Evolutionary conservation across 805 yeast species (phyloP).

Genomic region (Yarrowia deformans): DNA sequence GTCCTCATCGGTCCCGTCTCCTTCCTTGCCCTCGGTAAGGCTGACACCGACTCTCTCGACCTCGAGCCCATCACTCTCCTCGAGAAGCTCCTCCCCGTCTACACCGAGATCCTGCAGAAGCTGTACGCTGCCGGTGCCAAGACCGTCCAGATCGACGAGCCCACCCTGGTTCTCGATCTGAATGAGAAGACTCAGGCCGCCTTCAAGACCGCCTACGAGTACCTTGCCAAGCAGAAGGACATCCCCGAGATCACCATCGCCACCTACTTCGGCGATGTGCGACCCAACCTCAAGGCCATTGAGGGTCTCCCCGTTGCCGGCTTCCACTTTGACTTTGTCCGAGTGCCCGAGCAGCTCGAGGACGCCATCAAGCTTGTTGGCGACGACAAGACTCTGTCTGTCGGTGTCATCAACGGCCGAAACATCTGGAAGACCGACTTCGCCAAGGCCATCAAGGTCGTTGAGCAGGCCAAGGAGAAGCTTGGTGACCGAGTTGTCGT

Average conservation of each 20-base stretch:
- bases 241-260: constrained; percentile 83
- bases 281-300: constrained; percentile 92
- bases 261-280: constrained; percentile 97
- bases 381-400: constrained; percentile 82
- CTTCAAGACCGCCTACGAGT: constrained; percentile 85
- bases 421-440: constrained; percentile 99
- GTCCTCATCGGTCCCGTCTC: constrained; percentile 97
- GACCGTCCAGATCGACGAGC: constrained; percentile 96
- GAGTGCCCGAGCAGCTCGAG: constrained; percentile 95
- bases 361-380: constrained; percentile 72
- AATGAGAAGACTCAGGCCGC: constrained; percentile 83
- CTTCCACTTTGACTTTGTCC: constrained; percentile 95
- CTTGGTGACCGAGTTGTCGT: constrained; percentile 82
- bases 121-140: constrained; percentile 94
- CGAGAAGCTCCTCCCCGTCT: constrained; percentile 90
- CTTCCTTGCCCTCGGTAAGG: constrained; percentile 93
- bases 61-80: constrained; percentile 90
- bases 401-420: constrained; percentile 98
- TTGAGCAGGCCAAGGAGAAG: constrained; percentile 81
- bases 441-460: constrained; percentile 81
- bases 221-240: constrained; percentile 68
- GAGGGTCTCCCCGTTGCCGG: constrained; percentile 91
- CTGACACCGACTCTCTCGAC: constrained; percentile 96
- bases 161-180: constrained; percentile 92
- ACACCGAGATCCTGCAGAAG: constrained; percentile 85